Evolutionary conservation across 352 stramenopile genomes (phyloP).

Genomic region (Pythium scleroteichum): DNA sequence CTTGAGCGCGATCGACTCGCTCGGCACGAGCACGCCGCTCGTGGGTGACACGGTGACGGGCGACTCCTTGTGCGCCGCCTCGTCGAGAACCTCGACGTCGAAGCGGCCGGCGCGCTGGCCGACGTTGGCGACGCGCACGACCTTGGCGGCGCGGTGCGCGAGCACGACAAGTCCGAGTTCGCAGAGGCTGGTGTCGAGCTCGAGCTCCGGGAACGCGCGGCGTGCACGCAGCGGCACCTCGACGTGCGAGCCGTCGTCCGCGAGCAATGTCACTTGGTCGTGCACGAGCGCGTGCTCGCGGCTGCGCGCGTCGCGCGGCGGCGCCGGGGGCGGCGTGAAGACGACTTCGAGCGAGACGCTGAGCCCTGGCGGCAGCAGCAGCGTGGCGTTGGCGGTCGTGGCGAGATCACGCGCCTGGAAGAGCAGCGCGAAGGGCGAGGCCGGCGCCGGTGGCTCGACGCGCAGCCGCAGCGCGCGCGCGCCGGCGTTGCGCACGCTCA

Average conservation of each 20-base stretch:
- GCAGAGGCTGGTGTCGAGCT: slow-evolving; percentile 51
- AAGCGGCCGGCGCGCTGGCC: slow-evolving; percentile 46
- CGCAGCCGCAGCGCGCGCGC: slow-evolving; percentile 62
- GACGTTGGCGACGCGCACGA: slow-evolving; percentile 56
- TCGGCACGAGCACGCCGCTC: slow-evolving; percentile 25
- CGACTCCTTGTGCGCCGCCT: background rate
- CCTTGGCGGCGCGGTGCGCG: slow-evolving; percentile 48
- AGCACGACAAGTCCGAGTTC: slow-evolving; percentile 72
- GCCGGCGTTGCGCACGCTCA: slow-evolving; percentile 72
- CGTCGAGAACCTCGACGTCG: slow-evolving; percentile 50
- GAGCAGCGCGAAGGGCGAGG: slow-evolving; percentile 62
- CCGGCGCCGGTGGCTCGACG: slow-evolving; percentile 44
- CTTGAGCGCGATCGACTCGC: slow-evolving; percentile 18
- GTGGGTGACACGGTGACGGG: slow-evolving; percentile 36
- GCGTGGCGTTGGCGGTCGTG: slow-evolving; percentile 62
- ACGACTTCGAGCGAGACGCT: slow-evolving; percentile 62
- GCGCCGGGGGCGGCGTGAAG: slow-evolving; percentile 36
- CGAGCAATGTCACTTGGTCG: slow-evolving; percentile 58
- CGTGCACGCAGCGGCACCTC: slow-evolving; percentile 65
- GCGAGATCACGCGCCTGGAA: slow-evolving; percentile 59
- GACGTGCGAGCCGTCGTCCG: slow-evolving; percentile 56
- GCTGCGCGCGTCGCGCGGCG: slow-evolving; percentile 8
- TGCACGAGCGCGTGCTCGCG: slow-evolving; percentile 46
- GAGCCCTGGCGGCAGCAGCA: slow-evolving; percentile 63
- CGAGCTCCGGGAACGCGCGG: slow-evolving; percentile 52